A percentile compares a stretch with the other conserved stretches of the same genome.
Evolutionary conservation across 768 basidiomycete species (phyloP).

Genomic region (Tricholoma sp.): DNA sequence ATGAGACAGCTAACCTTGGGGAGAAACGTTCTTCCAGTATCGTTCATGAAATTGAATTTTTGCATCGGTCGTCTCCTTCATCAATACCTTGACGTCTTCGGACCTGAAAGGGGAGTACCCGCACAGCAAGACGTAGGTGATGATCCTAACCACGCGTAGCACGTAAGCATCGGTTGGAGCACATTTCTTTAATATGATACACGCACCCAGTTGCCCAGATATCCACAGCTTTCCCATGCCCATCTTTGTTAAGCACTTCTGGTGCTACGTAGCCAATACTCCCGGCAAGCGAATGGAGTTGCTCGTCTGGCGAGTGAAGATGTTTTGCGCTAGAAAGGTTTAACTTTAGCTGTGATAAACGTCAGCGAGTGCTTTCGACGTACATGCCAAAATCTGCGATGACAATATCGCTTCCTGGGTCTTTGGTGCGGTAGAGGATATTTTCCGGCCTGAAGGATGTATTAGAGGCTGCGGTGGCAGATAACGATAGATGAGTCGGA

Average conservation of each 20-base stretch:
- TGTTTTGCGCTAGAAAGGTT: conserved; percentile 68
- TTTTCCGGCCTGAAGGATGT: conserved; percentile 74
- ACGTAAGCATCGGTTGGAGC: background rate
- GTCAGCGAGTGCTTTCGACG: conserved; percentile 18
- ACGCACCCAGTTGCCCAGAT: conserved; percentile 88
- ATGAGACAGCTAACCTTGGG: conserved; percentile 46
- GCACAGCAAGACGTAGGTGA: conserved; percentile 91
- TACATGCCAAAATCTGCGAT: conserved; percentile 98
- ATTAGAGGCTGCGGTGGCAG: background rate
- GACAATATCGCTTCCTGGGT: conserved; percentile 77
- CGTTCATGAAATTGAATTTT: conserved; percentile 88
- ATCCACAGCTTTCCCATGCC: conserved; percentile 91
- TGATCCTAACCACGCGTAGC: conserved; percentile 50
- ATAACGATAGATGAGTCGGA: conserved; percentile 22
- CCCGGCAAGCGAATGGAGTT: conserved; percentile 68
- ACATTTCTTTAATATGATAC: background rate
- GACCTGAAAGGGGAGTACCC: conserved; percentile 95
- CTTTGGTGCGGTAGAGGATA: conserved; percentile 83
- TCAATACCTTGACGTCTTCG: conserved; percentile 68
- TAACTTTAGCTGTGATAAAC: background rate
- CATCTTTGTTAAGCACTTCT: conserved; percentile 74
- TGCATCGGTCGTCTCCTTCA: conserved; percentile 80
- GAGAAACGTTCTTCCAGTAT: conserved; percentile 90
- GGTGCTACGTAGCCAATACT: conserved; percentile 92
- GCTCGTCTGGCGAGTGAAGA: conserved; percentile 64